A percentile compares a stretch with the other conserved stretches of the same genome.
These are phyloP conservation scores for Penicillium sp. DNA, from an alignment of 2,329 filamentous ascomycete genomes.

Conservation along the genomic window DNA sequence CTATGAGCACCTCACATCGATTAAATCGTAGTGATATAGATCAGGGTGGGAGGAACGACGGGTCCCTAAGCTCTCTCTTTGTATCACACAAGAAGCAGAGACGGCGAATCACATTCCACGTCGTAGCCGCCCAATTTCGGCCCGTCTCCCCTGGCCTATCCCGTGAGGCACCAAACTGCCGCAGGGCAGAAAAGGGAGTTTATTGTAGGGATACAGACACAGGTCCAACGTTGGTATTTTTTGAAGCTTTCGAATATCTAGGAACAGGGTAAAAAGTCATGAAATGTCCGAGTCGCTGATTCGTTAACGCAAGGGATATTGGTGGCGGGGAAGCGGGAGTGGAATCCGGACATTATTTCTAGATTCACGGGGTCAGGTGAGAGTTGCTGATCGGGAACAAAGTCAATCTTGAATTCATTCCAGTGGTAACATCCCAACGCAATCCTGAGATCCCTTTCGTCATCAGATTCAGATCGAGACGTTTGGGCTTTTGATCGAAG, in stretches of 20 bases:
- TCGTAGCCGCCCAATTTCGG: conserved; percentile 11
- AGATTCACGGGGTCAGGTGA: conserved; percentile 20
- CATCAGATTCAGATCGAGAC: background rate
- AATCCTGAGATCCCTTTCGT: background rate
- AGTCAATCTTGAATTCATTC: conserved; percentile 18
- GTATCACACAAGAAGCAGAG: conserved; percentile 6
- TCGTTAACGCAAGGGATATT: conserved; percentile 21
- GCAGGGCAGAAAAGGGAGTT: conserved; percentile 1
- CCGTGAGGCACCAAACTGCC: conserved; percentile 9
- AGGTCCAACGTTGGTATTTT: background rate
- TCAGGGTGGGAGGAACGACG: background rate
- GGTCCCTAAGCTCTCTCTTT: conserved; percentile 5
- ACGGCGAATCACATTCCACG: conserved; percentile 20
- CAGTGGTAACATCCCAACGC: background rate
- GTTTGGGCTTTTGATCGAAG: background rate
- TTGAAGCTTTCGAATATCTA: background rate
- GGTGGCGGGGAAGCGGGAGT: conserved; percentile 14
- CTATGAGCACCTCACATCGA: background rate
- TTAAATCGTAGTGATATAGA: background rate
- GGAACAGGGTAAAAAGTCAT: background rate
- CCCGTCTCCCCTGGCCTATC: conserved; percentile 11
- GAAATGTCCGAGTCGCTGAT: conserved; percentile 9
- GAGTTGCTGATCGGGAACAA: conserved; percentile 8
- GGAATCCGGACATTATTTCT: conserved; percentile 18
- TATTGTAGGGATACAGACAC: background rate